phyloP scores from a whole-genome alignment of 2,329 filamentous ascomycete genomes.

The Fusarium denticulatum region DNA sequence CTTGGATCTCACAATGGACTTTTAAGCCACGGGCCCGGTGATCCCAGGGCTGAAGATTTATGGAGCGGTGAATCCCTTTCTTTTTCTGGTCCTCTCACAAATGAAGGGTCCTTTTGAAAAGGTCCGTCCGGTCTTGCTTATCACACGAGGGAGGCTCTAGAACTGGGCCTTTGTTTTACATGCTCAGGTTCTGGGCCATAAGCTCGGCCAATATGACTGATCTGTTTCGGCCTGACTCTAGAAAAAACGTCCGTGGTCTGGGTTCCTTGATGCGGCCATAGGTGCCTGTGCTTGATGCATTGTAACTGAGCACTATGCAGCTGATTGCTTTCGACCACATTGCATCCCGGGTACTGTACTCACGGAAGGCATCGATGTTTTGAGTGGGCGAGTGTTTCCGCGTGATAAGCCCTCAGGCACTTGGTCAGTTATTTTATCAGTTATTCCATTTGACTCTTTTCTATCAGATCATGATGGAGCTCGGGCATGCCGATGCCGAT shows the following conservation, averaged over 20 bases:
- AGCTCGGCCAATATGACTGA: conserved; percentile 12
- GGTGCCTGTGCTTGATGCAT: conserved; percentile 9
- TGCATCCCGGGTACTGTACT: not conserved
- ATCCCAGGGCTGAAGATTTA: conserved; percentile 13
- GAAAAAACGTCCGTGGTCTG: not conserved
- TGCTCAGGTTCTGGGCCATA: not conserved
- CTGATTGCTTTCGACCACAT: conserved; percentile 15
- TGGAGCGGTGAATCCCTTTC: conserved; percentile 10
- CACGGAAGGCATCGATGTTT: not conserved
- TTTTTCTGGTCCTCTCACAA: not conserved
- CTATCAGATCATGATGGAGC: conserved; percentile 25
- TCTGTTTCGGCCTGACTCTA: conserved; percentile 1
- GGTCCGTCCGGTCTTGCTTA: not conserved
- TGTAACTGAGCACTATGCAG: conserved; percentile 26
- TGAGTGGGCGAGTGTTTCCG: not conserved
- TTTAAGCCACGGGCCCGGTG: not conserved
- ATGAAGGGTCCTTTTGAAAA: conserved; percentile 15
- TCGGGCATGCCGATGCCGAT: conserved; percentile 27
- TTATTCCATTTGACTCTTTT: not conserved
- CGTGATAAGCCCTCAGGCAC: not conserved
- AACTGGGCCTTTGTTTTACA: not conserved
- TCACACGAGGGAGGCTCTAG: not conserved
- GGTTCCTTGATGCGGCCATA: not conserved
- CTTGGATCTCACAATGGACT: conserved; percentile 17
- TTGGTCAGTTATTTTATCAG: conserved; percentile 14